phyloP scores from a whole-genome alignment of 2,329 filamentous ascomycete species.

The Chrysoporthe puriensis region DNA sequence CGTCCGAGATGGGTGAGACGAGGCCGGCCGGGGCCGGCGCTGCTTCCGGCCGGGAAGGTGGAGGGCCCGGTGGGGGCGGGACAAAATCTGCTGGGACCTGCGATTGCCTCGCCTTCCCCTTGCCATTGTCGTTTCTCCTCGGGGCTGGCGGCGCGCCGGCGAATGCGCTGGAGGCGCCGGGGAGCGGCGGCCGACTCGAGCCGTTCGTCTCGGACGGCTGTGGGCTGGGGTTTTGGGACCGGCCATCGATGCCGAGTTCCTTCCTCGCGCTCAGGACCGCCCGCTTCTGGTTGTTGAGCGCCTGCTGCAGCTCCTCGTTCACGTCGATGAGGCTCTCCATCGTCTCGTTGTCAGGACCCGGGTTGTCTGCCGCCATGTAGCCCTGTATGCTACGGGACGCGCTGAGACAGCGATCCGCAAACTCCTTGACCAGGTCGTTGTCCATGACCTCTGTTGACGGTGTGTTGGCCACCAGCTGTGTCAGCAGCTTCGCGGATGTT shows the following conservation, averaged over 20 bases:
- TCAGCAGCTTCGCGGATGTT: conserved; percentile 88
- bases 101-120: conserved; percentile 35
- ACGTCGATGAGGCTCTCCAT: conserved; percentile 93
- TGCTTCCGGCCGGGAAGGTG: conserved; percentile 10
- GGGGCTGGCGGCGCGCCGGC: conserved; percentile 22
- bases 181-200: conserved; percentile 20
- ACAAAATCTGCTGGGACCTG: conserved; percentile 20
- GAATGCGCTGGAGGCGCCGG: conserved; percentile 17
- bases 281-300: conserved; percentile 82
- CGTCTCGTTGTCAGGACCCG: conserved; percentile 87
- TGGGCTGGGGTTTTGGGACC: conserved; percentile 37
- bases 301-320: conserved; percentile 85
- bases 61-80: conserved; percentile 19
- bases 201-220: conserved; percentile 32
- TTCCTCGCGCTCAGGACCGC: conserved; percentile 70
- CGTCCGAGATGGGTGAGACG: conserved; percentile 31
- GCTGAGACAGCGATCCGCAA: conserved; percentile 80
- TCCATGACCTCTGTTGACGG: conserved; percentile 72
- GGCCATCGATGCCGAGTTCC: conserved; percentile 48
- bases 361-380: conserved; percentile 81
- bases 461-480: conserved; percentile 88
- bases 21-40: conserved; percentile 11
- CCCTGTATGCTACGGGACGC: conserved; percentile 81
- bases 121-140: conserved; percentile 29
- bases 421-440: conserved; percentile 92